Evolutionary conservation across 768 basidiomycete genomes (phyloP).

Genomic region (Tricholoma terreum): DNA sequence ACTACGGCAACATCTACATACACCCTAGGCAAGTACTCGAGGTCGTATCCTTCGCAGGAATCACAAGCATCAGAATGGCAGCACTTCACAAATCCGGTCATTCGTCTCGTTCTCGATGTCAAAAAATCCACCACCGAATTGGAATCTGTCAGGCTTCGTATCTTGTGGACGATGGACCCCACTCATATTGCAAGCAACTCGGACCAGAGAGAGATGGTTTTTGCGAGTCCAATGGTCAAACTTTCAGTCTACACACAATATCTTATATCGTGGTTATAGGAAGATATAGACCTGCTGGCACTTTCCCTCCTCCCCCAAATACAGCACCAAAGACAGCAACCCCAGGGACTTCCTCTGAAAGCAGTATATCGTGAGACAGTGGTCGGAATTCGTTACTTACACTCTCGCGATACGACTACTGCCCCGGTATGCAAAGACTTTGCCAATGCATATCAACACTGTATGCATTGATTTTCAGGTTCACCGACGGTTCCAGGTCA

Average conservation of each 20-base stretch:
- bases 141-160: constrained; percentile 61
- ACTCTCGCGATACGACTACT: constrained; percentile 36
- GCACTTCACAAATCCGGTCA: constrained; percentile 69
- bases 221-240: constrained; percentile 46
- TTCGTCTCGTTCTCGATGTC: constrained; percentile 60
- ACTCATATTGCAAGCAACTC: constrained; percentile 22
- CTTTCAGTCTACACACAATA: constrained; percentile 2
- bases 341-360: constrained; percentile 69
- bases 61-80: constrained; percentile 58
- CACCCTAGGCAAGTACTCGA: constrained; percentile 61
- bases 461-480: constrained; percentile 35
- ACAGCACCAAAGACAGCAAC: constrained; percentile 29
- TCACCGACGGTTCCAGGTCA: constrained; percentile 76
- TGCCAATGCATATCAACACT: not conserved
- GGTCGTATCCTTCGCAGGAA: constrained; percentile 47
- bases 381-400: constrained; percentile 73
- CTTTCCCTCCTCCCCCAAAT: constrained; percentile 50
- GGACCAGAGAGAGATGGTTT: constrained; percentile 55
- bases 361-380: constrained; percentile 73
- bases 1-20: constrained; percentile 60
- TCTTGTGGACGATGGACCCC: constrained; percentile 57
- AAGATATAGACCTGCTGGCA: constrained; percentile 71
- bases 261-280: constrained; percentile 39
- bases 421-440: constrained; percentile 12
- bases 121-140: constrained; percentile 48